Evolutionary conservation across 164 flowering plant genomes (phyloP), one percentile per base, ranked within the genome.

Genomic region (Liquidambar formosana): DNA sequence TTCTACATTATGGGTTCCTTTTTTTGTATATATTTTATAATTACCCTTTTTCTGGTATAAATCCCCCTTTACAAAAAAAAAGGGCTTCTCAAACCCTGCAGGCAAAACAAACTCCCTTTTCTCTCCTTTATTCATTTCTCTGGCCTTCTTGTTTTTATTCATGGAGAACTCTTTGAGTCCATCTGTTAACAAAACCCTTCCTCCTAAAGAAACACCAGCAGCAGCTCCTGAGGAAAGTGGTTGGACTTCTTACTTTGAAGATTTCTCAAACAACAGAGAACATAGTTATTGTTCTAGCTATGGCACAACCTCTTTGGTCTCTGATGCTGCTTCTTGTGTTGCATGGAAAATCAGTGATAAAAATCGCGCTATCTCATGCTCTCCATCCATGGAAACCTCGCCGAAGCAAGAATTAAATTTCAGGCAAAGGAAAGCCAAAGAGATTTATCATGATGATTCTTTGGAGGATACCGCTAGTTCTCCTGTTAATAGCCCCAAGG

Each of bases 401-500:
- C 47, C 57, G 4, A 25, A 27, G 45, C 78, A 57, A 57, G 77
- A 69, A 33, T 38, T 77, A 61, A 71, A 57, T 16, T 70, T 66
- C 23, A 75, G 69, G 64, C 72, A 69, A 18, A 46, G 45, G 14
- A 72, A 60, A 52, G 48, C 25, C 63, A 57, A 62, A 38, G 65
- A 72, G 25, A 64, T 76, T 14, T 67, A 41, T 51, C 15, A 8
- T 16, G 83, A 84, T 63, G 81, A 79, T 76, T 76, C 82, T 59
- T 62, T 84, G 63, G 84, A 81, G 67, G 88, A 85, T 63, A 83
- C 86, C 22, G 88, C 88, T 19, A 85, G 79, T 43, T 85, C 88
- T 67, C 88, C 88, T 63, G 80, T 73, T 28, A 76, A 71, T 46
- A 82, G 82, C 63, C 84, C 86, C 71, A 80, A 77, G 82, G 82